Percentiles rank a stretch among this genome's conserved stretches.
These are phyloP conservation scores for Fusarium pilosicola DNA, from an alignment of 2,329 filamentous ascomycete species.

Conservation along the genomic window DNA sequence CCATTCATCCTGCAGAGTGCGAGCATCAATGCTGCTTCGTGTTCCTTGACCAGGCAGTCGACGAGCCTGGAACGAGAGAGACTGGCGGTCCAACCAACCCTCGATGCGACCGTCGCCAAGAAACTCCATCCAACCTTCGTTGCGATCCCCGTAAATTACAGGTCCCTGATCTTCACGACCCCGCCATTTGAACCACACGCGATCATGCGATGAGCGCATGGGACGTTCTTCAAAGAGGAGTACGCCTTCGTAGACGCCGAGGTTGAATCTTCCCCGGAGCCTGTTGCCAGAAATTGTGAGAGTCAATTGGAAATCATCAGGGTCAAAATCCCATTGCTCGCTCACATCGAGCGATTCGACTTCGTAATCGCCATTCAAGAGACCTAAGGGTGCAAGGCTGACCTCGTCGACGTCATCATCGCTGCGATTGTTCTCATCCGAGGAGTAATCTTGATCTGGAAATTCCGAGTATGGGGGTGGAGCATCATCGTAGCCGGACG, in stretches of 20 bases:
- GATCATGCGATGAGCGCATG: constrained; percentile 43
- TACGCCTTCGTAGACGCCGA: constrained; percentile 55
- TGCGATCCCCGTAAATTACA: constrained; percentile 40
- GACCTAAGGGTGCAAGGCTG: constrained; percentile 43
- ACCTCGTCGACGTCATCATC: constrained; percentile 18
- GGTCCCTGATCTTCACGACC: constrained; percentile 47
- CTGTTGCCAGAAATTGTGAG: constrained; percentile 52
- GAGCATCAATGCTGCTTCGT: constrained; percentile 43
- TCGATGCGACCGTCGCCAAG: constrained; percentile 51
- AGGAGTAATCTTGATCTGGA: constrained; percentile 3
- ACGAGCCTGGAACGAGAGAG: constrained; percentile 43
- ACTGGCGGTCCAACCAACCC: constrained; percentile 44
- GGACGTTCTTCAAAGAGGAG: constrained; percentile 53
- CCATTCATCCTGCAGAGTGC: constrained; percentile 44
- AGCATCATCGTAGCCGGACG: neutral
- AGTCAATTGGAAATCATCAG: constrained; percentile 47
- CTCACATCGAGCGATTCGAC: constrained; percentile 46
- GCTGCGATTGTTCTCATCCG: neutral
- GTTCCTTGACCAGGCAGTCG: constrained; percentile 44
- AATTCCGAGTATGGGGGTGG: constrained; percentile 35
- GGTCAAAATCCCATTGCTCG: constrained; percentile 39
- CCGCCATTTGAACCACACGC: constrained; percentile 50
- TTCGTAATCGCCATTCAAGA: constrained; percentile 58
- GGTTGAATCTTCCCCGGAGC: constrained; percentile 59
- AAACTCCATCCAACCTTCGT: constrained; percentile 50